These are phyloP conservation scores for Ophiostoma pallidulum DNA, from an alignment of 2,329 filamentous ascomycete genomes.

Conservation along the genomic window DNA sequence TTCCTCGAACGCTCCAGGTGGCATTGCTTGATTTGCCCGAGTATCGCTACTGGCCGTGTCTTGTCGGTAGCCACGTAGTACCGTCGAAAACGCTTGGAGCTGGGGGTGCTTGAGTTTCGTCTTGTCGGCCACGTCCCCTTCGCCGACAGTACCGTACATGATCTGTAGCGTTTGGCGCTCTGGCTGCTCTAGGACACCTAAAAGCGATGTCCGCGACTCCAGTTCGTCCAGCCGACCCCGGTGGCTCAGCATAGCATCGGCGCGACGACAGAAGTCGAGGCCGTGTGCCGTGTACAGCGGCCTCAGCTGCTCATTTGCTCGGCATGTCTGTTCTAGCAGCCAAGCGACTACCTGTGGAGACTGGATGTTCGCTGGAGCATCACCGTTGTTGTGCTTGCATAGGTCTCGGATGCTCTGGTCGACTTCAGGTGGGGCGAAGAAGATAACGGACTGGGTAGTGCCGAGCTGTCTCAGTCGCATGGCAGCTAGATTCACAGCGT, in stretches of 20 bases:
- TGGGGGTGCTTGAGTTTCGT: constrained; percentile 18
- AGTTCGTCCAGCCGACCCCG: constrained; percentile 30
- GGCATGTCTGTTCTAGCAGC: constrained; percentile 56
- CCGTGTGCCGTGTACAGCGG: constrained; percentile 52
- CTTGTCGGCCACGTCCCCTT: constrained; percentile 17
- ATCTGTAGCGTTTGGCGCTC: constrained; percentile 50
- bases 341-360: constrained; percentile 40
- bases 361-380: constrained; percentile 21
- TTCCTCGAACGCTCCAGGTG: constrained; percentile 42
- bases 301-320: constrained; percentile 47
- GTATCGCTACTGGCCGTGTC: constrained; percentile 24
- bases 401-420: constrained; percentile 49
- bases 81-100: constrained; percentile 14
- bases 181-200: constrained; percentile 36
- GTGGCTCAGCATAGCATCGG: constrained; percentile 37
- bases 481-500: too few species aligned
- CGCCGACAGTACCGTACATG: constrained; percentile 36
- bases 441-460: constrained; percentile 44
- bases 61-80: constrained; percentile 25
- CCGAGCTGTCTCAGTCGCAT: constrained; percentile 55
- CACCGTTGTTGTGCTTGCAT: constrained; percentile 20
- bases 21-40: not conserved
- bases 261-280: constrained; percentile 48
- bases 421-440: constrained; percentile 51
- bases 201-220: constrained; percentile 29